phyloP scores from a whole-genome alignment of 371 early-diverging fungal species.

The Globomyces sp. region DNA sequence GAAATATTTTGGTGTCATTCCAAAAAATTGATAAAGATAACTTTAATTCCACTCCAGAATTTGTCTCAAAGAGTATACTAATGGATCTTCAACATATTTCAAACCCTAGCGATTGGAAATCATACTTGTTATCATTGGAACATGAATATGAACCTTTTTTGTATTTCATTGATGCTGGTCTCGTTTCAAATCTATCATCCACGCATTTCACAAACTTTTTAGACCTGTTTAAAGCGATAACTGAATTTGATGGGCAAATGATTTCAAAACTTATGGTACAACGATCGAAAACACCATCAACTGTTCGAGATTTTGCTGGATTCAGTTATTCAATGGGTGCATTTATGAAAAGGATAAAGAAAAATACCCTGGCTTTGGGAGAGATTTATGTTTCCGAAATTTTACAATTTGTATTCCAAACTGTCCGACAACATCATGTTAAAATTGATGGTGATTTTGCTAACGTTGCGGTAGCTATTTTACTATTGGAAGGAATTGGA shows the following conservation, averaged over 20 bases:
- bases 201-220: slow-evolving; percentile 79
- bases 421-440: slow-evolving; percentile 89
- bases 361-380: slow-evolving; percentile 72
- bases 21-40: slow-evolving; percentile 54
- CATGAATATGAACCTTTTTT: slow-evolving; percentile 73
- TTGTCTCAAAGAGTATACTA: slow-evolving; percentile 13
- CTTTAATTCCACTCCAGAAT: slow-evolving; percentile 38
- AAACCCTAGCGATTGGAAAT: slow-evolving; percentile 10
- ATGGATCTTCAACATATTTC: slow-evolving; percentile 21
- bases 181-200: slow-evolving; percentile 73
- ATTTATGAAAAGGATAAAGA: slow-evolving; percentile 51
- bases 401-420: slow-evolving; percentile 72
- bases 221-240: slow-evolving; percentile 85
- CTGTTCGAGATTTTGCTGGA: slow-evolving; percentile 68
- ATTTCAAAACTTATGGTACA: slow-evolving; percentile 87
- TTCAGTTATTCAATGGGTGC: slow-evolving; percentile 78
- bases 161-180: slow-evolving; percentile 88
- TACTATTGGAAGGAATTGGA: slow-evolving; percentile 93
- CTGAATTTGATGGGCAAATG: slow-evolving; percentile 77
- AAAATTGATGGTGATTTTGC: slow-evolving; percentile 91
- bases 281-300: slow-evolving; percentile 73
- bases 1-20: slow-evolving; percentile 86
- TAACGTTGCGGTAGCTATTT: slow-evolving; percentile 84
- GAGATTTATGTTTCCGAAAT: slow-evolving; percentile 76
- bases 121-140: slow-evolving; percentile 21